phyloP scores from a whole-genome alignment of 1,139 yeast species.

The Candida gigantensis region DNA sequence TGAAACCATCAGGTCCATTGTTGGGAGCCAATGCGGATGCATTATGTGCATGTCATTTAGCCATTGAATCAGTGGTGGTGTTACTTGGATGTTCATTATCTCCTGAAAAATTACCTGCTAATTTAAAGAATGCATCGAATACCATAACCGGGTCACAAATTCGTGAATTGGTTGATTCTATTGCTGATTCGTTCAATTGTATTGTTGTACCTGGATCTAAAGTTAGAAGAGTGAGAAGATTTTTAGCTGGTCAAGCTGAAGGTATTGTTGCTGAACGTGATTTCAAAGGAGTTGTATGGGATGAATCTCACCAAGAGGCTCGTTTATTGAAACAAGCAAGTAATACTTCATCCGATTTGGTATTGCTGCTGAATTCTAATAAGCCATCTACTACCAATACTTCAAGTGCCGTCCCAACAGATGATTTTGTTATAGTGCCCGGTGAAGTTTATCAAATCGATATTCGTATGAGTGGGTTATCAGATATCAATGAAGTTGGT shows the following conservation, averaged over 20 bases:
- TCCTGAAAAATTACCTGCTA: conserved; percentile 70
- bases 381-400: conserved; percentile 23
- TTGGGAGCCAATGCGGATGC: conserved; percentile 89
- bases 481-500: conserved; percentile 57
- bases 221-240: conserved; percentile 87
- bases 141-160: conserved; percentile 66
- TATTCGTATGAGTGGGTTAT: conserved; percentile 73
- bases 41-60: conserved; percentile 83
- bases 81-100: conserved; percentile 72
- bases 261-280: conserved; percentile 90
- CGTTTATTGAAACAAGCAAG: conserved; percentile 47
- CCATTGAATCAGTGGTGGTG: conserved; percentile 77
- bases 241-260: conserved; percentile 93
- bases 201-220: conserved; percentile 88
- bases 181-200: conserved; percentile 81
- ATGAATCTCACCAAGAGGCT: conserved; percentile 77
- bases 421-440: conserved; percentile 67
- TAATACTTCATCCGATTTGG: conserved; percentile 37
- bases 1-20: conserved; percentile 71
- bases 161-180: conserved; percentile 72
- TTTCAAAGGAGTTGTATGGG: conserved; percentile 92
- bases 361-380: conserved; percentile 26
- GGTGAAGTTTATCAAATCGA: conserved; percentile 91
- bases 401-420: conserved; percentile 64
- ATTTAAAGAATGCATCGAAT: conserved; percentile 30